A percentile compares a stretch with the other conserved stretches of the same genome.
These are phyloP conservation scores for Kodamaea sagamina DNA, from an alignment of 805 yeast genomes.

Conservation along the genomic window DNA sequence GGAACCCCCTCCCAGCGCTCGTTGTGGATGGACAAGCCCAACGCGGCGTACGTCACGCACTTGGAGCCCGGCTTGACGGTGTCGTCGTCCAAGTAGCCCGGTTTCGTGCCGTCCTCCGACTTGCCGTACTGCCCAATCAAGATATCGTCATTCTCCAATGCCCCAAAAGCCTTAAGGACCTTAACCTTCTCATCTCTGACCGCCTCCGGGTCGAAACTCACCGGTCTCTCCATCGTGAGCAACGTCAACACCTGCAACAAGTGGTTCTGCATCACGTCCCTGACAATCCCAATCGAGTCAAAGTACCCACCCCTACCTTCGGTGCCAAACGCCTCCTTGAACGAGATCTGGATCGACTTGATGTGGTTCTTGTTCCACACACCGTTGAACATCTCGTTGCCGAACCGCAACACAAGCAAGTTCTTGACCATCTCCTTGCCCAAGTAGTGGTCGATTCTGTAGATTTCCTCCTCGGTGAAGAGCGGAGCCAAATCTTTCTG, in stretches of 20 bases:
- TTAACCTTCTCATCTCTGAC: constrained; percentile 96
- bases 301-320: constrained; percentile 99
- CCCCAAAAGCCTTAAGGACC: constrained; percentile 78
- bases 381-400: constrained; percentile 84
- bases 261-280: constrained; percentile 99
- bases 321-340: constrained; percentile 98
- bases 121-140: constrained; percentile 85
- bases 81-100: constrained; percentile 88
- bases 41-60: constrained; percentile 90
- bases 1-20: constrained; percentile 99
- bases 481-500: constrained; percentile 79
- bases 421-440: constrained; percentile 99
- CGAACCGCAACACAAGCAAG: constrained; percentile 83
- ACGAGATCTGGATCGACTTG: constrained; percentile 79
- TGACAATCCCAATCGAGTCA: constrained; percentile 89
- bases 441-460: constrained; percentile 94
- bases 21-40: constrained; percentile 74
- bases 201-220: constrained; percentile 86
- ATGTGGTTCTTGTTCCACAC: constrained; percentile 85
- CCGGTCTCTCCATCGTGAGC: constrained; percentile 94
- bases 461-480: constrained; percentile 87
- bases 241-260: constrained; percentile 88
- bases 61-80: constrained; percentile 81
- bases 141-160: constrained; percentile 64
- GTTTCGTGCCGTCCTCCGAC: constrained; percentile 85